These are phyloP conservation scores for Recurvomyces mirabilis DNA, from an alignment of 495 filamentous ascomycete species.

Conservation along the genomic window DNA sequence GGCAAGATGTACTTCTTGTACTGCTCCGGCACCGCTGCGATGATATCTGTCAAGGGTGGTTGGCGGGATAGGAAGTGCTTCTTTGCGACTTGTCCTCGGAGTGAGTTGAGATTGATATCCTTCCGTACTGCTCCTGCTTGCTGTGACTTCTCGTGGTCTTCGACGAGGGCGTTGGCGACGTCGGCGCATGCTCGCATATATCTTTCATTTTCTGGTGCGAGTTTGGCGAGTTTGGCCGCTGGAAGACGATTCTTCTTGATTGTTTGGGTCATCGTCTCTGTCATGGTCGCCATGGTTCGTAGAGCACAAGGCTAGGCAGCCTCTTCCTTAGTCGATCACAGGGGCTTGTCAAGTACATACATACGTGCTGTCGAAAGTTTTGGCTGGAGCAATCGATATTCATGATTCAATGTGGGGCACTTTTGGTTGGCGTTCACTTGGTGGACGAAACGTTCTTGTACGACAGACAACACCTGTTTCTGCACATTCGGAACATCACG, in stretches of 20 bases:
- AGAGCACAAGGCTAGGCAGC: not conserved
- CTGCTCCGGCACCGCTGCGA: conserved; percentile 92
- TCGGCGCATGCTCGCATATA: conserved; percentile 90
- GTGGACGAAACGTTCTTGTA: no score
- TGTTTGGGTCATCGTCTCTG: conserved; percentile 35
- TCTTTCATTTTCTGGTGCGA: conserved; percentile 84
- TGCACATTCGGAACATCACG: no score
- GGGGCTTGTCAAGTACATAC: no score
- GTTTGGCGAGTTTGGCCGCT: conserved; percentile 56
- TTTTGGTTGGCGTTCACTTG: no score
- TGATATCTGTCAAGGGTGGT: conserved; percentile 90
- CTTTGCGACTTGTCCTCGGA: conserved; percentile 79
- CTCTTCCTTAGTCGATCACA: not conserved
- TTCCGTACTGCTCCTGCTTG: conserved; percentile 59
- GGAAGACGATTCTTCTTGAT: conserved; percentile 36
- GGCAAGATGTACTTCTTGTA: conserved; percentile 99
- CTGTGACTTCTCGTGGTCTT: conserved; percentile 72
- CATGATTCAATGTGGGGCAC: not conserved
- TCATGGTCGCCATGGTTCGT: conserved; percentile 52
- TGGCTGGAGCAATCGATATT: no score
- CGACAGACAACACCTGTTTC: no score
- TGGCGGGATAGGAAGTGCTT: conserved; percentile 78
- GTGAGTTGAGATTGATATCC: conserved; percentile 84
- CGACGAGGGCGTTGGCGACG: conserved; percentile 82
- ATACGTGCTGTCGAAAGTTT: no score